These are phyloP conservation scores for Tylopilus balloui DNA, from an alignment of 768 basidiomycete genomes.

Conservation along the genomic window DNA sequence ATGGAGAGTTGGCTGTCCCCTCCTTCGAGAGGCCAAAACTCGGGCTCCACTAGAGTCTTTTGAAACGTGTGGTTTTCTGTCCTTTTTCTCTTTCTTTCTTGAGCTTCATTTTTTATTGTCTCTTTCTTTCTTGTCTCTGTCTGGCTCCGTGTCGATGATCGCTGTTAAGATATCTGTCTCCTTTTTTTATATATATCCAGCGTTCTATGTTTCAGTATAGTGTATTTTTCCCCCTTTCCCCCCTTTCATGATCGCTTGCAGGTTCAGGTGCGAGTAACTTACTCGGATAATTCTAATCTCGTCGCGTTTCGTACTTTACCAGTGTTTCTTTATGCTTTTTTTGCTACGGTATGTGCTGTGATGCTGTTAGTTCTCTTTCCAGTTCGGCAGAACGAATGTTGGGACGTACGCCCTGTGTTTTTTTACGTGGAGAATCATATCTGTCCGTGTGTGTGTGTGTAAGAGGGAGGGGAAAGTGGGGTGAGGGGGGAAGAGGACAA, in stretches of 20 bases:
- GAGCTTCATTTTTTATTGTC: neutral
- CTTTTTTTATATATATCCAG: neutral
- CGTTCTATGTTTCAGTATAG: slow-evolving; percentile 22
- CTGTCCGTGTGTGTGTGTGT: neutral
- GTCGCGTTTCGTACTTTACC: neutral
- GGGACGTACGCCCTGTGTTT: neutral
- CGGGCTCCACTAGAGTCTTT: slow-evolving; percentile 30
- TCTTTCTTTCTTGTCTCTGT: neutral
- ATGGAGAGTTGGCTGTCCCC: slow-evolving; percentile 33
- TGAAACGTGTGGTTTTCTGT: slow-evolving; percentile 11
- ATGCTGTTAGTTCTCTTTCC: neutral
- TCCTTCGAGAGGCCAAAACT: slow-evolving; percentile 28
- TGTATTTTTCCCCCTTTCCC: slow-evolving; percentile 10
- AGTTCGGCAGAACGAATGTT: too few species aligned
- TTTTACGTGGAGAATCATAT: neutral
- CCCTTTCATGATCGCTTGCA: slow-evolving; percentile 19
- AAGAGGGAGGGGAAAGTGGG: too few species aligned
- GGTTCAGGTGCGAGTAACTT: slow-evolving; percentile 31
- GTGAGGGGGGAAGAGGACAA: too few species aligned
- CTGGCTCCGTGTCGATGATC: too few species aligned
- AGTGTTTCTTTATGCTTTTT: neutral
- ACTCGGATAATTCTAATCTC: slow-evolving; percentile 31
- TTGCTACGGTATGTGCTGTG: slow-evolving; percentile 17
- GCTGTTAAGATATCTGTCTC: slow-evolving; percentile 6
- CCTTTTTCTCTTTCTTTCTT: neutral